Base-by-base conservation (phyloP, 192 early-diverging fungal genomes). In the Backusella australiensis region DNA sequence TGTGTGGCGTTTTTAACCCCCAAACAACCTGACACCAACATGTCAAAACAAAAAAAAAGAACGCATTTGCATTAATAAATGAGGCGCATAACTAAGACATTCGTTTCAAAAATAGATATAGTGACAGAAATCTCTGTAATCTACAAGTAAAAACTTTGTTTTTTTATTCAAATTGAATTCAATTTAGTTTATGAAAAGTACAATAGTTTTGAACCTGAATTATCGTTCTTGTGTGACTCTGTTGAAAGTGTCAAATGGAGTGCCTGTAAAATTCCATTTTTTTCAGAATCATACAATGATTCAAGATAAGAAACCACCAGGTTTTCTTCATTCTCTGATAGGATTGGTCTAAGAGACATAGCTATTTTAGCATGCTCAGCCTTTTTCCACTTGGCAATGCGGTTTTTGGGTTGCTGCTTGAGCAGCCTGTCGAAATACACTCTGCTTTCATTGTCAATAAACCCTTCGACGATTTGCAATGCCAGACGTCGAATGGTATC, bases 401-500 rank as follows among this genome's bases (percentile, higher is more conserved):
- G 49, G 15, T 15, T 69, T 8, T 67, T 67, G 12, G 52, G n/a
- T 21, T 76, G 75, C 12, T 67, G 14, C 29, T 39, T 52, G 4
- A 38, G 2, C 19, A 76, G 8, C 4, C 12, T 11, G 26, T 41
- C 17, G 36, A 76, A 76, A 23, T 66, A 34, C 26, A 56, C 17
- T 39, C 42, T 41, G 11, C 32, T 26, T 17, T 42, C 42, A 7
- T 3, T 32, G 34, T 76, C 75, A 26, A 34, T 32, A 21, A 76
- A 39, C 4, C 42, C 75, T 34, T 76, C 75, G 1, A 69, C 67
- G 17, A 76, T 56, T n/a, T 76, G 75, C 6, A 76, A 23, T 32
- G 59, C n/a, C 12, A 70, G 21, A 7, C 67, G 23, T n/a, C 67
- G 67, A 8, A 76, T 39, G 6, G 67, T 26, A 5, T 69, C 67